Evolutionary conservation across 192 early-diverging fungal species (phyloP), one percentile per base, ranked within the genome.

Genomic region (Entomortierella beljakovae): DNA sequence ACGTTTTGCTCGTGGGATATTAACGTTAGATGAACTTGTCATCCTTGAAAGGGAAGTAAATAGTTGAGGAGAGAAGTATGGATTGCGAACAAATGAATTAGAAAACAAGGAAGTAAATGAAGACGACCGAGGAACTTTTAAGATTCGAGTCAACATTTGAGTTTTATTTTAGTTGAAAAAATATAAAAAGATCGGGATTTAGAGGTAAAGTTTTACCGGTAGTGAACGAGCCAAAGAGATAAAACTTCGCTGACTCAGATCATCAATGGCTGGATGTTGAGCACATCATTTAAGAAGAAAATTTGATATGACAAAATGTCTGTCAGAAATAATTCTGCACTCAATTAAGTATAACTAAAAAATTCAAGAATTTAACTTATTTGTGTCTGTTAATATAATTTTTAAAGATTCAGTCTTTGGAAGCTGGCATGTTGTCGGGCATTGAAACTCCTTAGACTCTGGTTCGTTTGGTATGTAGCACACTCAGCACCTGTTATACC

Each of bases 1-100:
- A 49, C 81, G 82, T 31, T 84, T 66, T 40, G 86, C 60, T 37
- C 67, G 67, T 10, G 66, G 60, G 57, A 79, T 79, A 22, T 51
- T 18, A 13, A 59, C 74, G n/a, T 66, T 43, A 9, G 38, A 9
- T 46, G 43, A 46, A 46, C 15, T 46, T 11, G 43, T 46, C 43
- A 46, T 46, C 15, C 20, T 46, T 11, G 43, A 46, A 46, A 20
- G 15, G 15, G 43, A 46, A 2, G 43, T 46, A 46, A 46, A 11
- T 11, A 46, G 15, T 46, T 46, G 43, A 16, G 55, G 6, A 16
- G 32, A 29, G 54, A 33, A n/a, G 22, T 34, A 58, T 28, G 35
- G 61, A 42, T 42, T 42, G 32, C 22, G 52, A 42, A 32, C 32
- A 20, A 20, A 2, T 10, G 43, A 52, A 55, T 13, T 50, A 38